Evolutionary conservation across 1,284 basidiomycete genomes (phyloP), one percentile per base, ranked within the genome.

Genomic region (Cutaneotrichosporon cutaneum): DNA sequence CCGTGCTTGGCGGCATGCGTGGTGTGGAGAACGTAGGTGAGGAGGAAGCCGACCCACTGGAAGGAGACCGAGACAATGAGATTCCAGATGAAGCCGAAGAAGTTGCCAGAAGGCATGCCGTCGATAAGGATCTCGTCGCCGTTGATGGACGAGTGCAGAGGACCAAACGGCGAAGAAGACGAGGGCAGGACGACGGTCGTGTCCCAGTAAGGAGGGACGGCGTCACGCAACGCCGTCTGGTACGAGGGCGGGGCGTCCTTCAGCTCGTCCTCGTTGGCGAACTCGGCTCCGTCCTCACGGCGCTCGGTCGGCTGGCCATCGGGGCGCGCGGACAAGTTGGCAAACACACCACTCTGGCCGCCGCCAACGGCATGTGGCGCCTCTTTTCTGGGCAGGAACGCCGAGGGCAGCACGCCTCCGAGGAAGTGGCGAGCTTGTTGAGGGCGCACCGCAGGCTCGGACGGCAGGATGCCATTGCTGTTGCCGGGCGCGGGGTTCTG

Each of bases 121-220:
- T 85, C 84, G 52, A 85, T 81, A 42, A 85, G 77, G 51, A 85
- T 81, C 66, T 85, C 84, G 65, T 84, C 83, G 61, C 68, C 81
- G 57, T 69, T 76, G 47, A 80, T 70, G 55, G 82, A 70, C 66
- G 77, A 76, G 4, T 74, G 75, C n/a, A 81, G 67, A 0, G 79
- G 75, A 11, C 81, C 80, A 53, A 81, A 82, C 2, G 82, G 82
- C 3, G 77, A 79, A 0, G 68, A 68, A 4, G 75, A 74, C 0
- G 76, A 78, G 0, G 80, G 80, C 1, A 92, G 87, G 62, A 95
- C 90, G 16, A 97, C 87, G 0, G 93, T 94, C 2, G 92, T 97
- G 77, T 99, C 95, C 91, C 94, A 98, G 79, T 99, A 99, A 0
- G 93, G 86, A 0, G 95, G 96, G 0, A 92, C 94, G 0, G 92